Conservation (phyloP, 495 filamentous ascomycete species). For the Podospora tetraspora region DNA sequence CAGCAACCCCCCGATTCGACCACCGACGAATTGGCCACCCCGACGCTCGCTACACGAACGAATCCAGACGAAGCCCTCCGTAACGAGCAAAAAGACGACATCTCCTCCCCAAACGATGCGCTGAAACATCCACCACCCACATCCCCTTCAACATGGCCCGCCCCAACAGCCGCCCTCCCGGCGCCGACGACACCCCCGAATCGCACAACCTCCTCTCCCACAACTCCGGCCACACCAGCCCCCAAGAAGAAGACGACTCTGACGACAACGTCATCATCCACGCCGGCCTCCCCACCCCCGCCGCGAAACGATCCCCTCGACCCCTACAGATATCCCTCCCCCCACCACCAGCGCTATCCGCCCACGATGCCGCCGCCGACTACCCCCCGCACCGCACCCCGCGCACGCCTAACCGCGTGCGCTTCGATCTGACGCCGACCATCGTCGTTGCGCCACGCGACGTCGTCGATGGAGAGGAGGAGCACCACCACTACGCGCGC, state of each 20-base stretch:
- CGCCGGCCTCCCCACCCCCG: slow-evolving; percentile 17
- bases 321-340: neutral
- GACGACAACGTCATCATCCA: slow-evolving; percentile 37
- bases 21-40: neutral
- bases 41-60: neutral
- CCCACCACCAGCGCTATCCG: neutral
- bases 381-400: slow-evolving; percentile 51
- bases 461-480: slow-evolving; percentile 1
- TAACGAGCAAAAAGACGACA: neutral
- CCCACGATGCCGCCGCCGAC: slow-evolving; percentile 13
- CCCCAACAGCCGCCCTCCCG: neutral
- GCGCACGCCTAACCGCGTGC: slow-evolving; percentile 77
- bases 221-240: neutral
- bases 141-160: neutral
- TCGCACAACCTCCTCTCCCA: slow-evolving; percentile 4
- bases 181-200: neutral
- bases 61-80: neutral
- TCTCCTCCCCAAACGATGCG: slow-evolving; percentile 13
- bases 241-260: slow-evolving; percentile 17
- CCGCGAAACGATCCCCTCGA: neutral
- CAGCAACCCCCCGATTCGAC: neutral
- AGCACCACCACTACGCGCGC: slow-evolving; percentile 37
- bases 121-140: neutral
- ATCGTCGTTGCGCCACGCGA: slow-evolving; percentile 31
- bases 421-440: slow-evolving; percentile 67